Evolutionary conservation across 192 early-diverging fungal genomes (phyloP), one percentile per base, ranked within the genome.

Genomic region (Backusella macrospora): DNA sequence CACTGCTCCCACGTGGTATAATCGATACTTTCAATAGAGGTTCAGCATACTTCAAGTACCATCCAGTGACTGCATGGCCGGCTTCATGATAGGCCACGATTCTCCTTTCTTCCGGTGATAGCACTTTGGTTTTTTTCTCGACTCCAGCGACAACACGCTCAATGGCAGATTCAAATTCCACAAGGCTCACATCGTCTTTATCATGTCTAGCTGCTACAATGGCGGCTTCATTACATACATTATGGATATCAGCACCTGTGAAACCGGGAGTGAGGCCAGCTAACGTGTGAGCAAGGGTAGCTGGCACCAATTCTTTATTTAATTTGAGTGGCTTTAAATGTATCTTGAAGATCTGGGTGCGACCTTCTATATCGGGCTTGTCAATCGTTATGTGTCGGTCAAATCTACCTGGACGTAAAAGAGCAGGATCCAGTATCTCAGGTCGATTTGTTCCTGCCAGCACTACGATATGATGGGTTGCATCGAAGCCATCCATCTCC

Each of bases 51-150:
- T 96, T 87, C 64, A 98, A 84, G 80, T 94, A 99, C 98, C 98
- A 99, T 40, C 98, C 98, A 12, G 92, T 94, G 66, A 99, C 95
- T 26, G 98, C 98, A 79, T 99, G 98, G 3, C 98, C 98, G 9
- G 98, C 98, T 85, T 99, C 98, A 83, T 99, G 98, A 82, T 99
- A 97, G 15, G 98, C 98, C 43, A 99, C 96, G 39, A 94, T 97
- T 87, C 93, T 97, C 88, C 98, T 99, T 85, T 99, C 98, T 69
- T 96, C 93, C 0, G 96, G 96, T 39, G 92, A 93, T 64, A 99
- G 82, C 39, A 98, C 94, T n/a, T 93, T 90, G 37, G 95, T 95
- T 83, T 98, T 98, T 87, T 98, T 99, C 80, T 99, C 98, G 9
- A 99, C 84, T 23, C 98, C 98, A 9, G 91, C 98, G 83, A 99